Evolutionary conservation across 805 yeast genomes (phyloP).

Genomic region (Scheffersomyces spartinae): DNA sequence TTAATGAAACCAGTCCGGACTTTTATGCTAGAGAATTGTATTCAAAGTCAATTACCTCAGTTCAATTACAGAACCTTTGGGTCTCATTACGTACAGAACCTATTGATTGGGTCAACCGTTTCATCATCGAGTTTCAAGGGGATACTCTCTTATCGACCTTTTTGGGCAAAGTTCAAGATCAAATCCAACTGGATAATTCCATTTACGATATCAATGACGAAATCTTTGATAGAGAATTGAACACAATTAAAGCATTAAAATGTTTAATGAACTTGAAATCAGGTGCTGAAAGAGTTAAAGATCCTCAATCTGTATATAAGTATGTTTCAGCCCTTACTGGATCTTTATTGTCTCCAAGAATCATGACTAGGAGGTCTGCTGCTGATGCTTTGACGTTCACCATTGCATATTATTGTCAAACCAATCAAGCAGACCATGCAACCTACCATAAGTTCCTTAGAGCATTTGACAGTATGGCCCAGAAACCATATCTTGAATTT

Average conservation of each 20-base stretch:
- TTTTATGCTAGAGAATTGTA: constrained; percentile 66
- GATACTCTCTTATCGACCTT: constrained; percentile 63
- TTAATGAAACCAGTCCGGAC: constrained; percentile 42
- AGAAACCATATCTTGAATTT: constrained; percentile 27
- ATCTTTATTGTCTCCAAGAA: constrained; percentile 62
- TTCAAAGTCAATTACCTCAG: constrained; percentile 53
- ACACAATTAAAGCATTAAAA: constrained; percentile 66
- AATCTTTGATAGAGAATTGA: constrained; percentile 58
- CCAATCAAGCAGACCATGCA: constrained; percentile 18
- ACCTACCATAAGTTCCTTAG: constrained; percentile 47
- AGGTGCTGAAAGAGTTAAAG: constrained; percentile 47
- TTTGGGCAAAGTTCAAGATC: constrained; percentile 37
- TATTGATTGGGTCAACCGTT: constrained; percentile 63
- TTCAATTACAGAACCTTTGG: constrained; percentile 74
- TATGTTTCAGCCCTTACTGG: constrained; percentile 48
- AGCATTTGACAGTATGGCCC: constrained; percentile 36
- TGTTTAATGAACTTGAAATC: constrained; percentile 55
- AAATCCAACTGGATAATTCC: constrained; percentile 16
- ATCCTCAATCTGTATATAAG: constrained; percentile 26
- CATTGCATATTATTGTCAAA: constrained; percentile 26
- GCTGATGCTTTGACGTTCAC: constrained; percentile 58
- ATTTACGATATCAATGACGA: constrained; percentile 34
- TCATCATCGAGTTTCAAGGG: constrained; percentile 67
- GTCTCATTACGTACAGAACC: constrained; percentile 90
- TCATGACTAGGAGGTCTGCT: constrained; percentile 67